Evolutionary conservation across 148 eudicot genomes (phyloP), one percentile per base, ranked within the genome.

Genomic region (Rhododendron simsii): DNA sequence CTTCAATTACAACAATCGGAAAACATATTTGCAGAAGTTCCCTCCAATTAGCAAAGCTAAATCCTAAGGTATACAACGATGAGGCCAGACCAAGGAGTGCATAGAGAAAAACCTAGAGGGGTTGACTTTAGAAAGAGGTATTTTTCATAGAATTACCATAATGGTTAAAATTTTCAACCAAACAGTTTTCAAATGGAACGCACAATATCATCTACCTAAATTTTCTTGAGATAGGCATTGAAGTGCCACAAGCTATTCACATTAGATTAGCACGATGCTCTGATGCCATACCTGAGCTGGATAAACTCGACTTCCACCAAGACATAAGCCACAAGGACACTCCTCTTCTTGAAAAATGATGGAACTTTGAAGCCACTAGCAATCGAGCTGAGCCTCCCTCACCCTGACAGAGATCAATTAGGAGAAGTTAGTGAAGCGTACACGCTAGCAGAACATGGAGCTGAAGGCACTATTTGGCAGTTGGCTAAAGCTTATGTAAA

Each of bases 401-500:
- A 92, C 86, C 89, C 93, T 1, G 90, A 93, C 3, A 92, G 91
- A 21, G 94, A 94, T 86, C 39, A 87, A 45, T 76, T 50, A 47
- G 98, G 96, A 15, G 90, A 92, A 26, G 51, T 91, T 41, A 93
- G 93, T 85, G 86, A 59, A 85, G 95, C 94, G n/a, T 89, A 84
- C 84, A 92, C 92, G 15, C 98, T 96, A 4, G 94, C 93, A 0
- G 86, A 92, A 71, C 87, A 91, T 18, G 98, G 96, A 13, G 88
- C 89, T 35, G 88, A 93, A 79, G 95, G 91, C 45, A 81, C 94
- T 2, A 50, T 92, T 76, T 96, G 98, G 98, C 91, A 87, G 86
- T 91, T 96, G 82, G 98, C 98, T 18, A 96, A 96, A 89, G 95
- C 98, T 79, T 93, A 92, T 87, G 98, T 93, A 4, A 92, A 88